Percentiles rank a stretch among this genome's conserved stretches.
phyloP scores from a whole-genome alignment of 257 asterid species.

The Lycium ferocissimum region DNA sequence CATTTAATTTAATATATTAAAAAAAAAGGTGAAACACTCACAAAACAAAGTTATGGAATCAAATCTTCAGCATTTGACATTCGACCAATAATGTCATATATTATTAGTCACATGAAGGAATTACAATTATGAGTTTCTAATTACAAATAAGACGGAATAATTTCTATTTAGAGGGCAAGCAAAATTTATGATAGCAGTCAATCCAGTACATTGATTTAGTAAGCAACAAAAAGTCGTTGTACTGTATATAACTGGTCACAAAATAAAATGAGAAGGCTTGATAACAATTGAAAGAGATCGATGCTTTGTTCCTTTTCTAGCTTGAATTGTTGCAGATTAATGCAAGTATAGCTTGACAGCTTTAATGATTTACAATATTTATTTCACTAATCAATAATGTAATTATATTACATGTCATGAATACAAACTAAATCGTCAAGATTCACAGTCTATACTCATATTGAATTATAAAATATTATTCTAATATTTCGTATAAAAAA shows the following conservation, averaged over 20 bases:
- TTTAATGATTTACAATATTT: too few relatives aligned
- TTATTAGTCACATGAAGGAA: neutral
- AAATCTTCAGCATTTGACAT: neutral
- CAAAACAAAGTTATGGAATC: neutral
- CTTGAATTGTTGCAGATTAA: neutral
- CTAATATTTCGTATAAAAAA: too few relatives aligned
- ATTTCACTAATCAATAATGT: too few relatives aligned
- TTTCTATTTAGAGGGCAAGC: neutral
- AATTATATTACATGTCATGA: too few relatives aligned
- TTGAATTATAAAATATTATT: too few relatives aligned
- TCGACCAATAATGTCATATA: neutral
- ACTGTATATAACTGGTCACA: neutral
- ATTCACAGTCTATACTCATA: too few relatives aligned
- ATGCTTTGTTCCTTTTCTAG: neutral
- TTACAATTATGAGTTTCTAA: neutral
- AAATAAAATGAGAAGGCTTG: neutral
- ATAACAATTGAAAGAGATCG: neutral
- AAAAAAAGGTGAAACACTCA: neutral
- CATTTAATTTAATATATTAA: neutral
- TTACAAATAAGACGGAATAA: neutral
- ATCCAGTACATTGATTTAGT: neutral
- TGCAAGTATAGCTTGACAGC: neutral
- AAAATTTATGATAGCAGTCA: neutral
- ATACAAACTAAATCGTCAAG: too few relatives aligned
- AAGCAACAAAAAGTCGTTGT: neutral